Percentiles rank a stretch among this genome's conserved stretches.
These are phyloP conservation scores for Aspergillus sp. DNA, from an alignment of 2,329 filamentous ascomycete genomes.

Conservation along the genomic window DNA sequence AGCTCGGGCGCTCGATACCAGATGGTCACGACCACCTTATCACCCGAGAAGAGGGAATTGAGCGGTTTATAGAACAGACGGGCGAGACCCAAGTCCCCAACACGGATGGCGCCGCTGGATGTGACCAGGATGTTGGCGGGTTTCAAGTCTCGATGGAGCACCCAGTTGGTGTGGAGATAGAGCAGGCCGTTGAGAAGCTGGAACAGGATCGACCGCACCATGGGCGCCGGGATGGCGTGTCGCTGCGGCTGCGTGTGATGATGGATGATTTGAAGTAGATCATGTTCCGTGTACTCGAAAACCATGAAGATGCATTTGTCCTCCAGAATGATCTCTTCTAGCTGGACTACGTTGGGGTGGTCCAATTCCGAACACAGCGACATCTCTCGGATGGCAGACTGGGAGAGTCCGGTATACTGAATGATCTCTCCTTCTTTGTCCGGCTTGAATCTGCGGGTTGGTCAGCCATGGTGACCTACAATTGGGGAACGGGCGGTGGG, in stretches of 20 bases:
- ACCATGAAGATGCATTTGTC: conserved; percentile 99
- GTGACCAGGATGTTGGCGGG: conserved; percentile 99
- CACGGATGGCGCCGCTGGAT: conserved; percentile 82
- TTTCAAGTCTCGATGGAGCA: conserved; percentile 93
- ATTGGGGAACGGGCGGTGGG: background rate
- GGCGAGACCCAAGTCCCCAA: conserved; percentile 89
- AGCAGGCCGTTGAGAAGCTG: conserved; percentile 92
- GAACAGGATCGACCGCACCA: conserved; percentile 91
- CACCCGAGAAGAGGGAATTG: conserved; percentile 85
- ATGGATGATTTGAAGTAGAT: conserved; percentile 95
- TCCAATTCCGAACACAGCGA: conserved; percentile 88
- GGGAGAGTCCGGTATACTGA: conserved; percentile 95
- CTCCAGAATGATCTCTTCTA: conserved; percentile 94
- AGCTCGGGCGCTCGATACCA: conserved; percentile 98
- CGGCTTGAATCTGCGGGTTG: conserved; percentile 70
- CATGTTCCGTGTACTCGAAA: conserved; percentile 97
- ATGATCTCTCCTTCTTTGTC: conserved; percentile 96
- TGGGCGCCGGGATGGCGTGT: conserved; percentile 81
- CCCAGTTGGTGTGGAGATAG: conserved; percentile 95
- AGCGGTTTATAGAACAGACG: conserved; percentile 91
- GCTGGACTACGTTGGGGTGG: conserved; percentile 83
- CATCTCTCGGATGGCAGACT: conserved; percentile 97
- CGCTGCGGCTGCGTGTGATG: conserved; percentile 89
- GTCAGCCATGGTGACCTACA: conserved; percentile 12
- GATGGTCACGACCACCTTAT: conserved; percentile 98